phyloP scores from a whole-genome alignment of 2,329 filamentous ascomycete genomes.

The Magnaporthiopsis rhizophila region DNA sequence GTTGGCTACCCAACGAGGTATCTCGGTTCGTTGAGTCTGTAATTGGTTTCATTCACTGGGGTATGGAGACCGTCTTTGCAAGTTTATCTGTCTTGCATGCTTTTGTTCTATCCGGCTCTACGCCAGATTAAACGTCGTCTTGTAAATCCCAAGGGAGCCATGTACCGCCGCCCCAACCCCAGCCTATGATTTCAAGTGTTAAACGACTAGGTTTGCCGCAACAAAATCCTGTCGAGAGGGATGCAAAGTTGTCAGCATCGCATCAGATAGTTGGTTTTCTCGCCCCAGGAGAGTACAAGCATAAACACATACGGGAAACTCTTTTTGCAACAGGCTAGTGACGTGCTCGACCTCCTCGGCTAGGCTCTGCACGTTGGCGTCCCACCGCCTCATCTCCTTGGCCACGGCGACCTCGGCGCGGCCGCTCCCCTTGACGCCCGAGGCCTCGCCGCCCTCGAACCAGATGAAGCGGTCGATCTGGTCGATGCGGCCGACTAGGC shows the following conservation, averaged over 20 bases:
- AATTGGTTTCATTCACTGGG: no score
- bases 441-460: conserved; percentile 70
- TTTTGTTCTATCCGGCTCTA: no score
- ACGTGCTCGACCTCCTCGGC: conserved; percentile 77
- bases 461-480: conserved; percentile 85
- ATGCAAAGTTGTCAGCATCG: background rate
- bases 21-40: no score
- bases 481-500: conserved; percentile 82
- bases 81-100: no score
- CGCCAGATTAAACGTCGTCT: no score
- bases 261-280: no score
- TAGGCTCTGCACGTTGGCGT: conserved; percentile 76
- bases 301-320: conserved; percentile 55
- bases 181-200: conserved; percentile 5
- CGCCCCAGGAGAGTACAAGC: no score
- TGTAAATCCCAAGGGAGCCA: no score
- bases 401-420: conserved; percentile 55
- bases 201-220: conserved; percentile 41
- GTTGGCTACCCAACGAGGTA: no score
- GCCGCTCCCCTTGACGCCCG: conserved; percentile 60
- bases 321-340: conserved; percentile 69
- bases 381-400: conserved; percentile 76
- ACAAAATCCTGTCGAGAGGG: conserved; percentile 42
- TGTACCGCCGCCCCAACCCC: no score
- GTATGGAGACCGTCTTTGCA: no score